These are phyloP conservation scores for Vinca minor DNA, from an alignment of 257 asterid genomes.

Conservation along the genomic window DNA sequence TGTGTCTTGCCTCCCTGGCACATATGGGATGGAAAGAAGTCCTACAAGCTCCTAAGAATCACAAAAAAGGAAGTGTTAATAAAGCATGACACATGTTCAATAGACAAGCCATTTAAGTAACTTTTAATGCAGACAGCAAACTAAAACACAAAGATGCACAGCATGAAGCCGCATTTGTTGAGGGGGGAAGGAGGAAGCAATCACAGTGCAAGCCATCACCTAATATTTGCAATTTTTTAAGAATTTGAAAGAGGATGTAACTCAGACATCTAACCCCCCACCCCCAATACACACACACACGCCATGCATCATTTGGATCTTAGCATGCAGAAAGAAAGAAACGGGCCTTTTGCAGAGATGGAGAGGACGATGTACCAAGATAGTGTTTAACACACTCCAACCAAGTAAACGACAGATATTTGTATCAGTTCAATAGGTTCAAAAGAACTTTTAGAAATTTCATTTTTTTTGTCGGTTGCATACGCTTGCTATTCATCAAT, in stretches of 20 bases:
- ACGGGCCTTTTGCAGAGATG: background rate
- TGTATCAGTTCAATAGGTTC: too few relatives aligned
- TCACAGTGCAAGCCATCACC: background rate
- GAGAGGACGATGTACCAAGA: background rate
- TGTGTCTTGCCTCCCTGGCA: conserved; percentile 89
- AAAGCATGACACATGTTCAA: conserved; percentile 14
- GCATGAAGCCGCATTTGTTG: background rate
- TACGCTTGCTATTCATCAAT: background rate
- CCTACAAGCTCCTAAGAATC: conserved; percentile 85
- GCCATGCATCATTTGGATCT: background rate
- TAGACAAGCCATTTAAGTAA: background rate
- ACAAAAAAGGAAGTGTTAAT: conserved; percentile 25
- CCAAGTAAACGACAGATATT: background rate
- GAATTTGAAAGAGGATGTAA: background rate
- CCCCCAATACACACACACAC: too few relatives aligned
- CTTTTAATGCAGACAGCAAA: background rate
- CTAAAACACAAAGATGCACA: background rate
- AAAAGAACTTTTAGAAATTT: too few relatives aligned
- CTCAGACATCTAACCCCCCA: too few relatives aligned
- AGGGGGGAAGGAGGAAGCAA: background rate
- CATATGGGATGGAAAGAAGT: conserved; percentile 95
- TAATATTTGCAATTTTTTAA: background rate
- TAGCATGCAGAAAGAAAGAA: background rate
- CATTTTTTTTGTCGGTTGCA: too few relatives aligned
- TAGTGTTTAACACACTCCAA: background rate